Percentiles rank a stretch among this genome's conserved stretches.
Conservation (phyloP, 805 yeast genomes). For the Wickerhamomyces bisporus region DNA sequence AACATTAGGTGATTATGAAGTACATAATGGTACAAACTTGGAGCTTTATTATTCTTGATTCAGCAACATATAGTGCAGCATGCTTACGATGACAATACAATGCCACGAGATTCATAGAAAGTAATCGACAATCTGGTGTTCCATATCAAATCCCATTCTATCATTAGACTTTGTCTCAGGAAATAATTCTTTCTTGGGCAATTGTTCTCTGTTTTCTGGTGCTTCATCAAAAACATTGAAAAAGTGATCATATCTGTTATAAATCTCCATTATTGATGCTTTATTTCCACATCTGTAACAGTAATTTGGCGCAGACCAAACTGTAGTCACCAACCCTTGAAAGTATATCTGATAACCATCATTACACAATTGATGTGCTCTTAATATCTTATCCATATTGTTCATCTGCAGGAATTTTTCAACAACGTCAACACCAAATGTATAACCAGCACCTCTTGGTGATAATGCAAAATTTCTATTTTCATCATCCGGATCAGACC, state of each 20-base stretch:
- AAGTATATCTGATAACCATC: slow-evolving; percentile 93
- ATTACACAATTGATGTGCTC: slow-evolving; percentile 96
- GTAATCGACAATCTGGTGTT: slow-evolving; percentile 44
- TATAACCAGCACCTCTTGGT: slow-evolving; percentile 97
- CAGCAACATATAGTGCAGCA: too few species aligned
- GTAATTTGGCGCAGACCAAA: slow-evolving; percentile 98
- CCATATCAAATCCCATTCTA: slow-evolving; percentile 10
- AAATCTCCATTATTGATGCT: slow-evolving; percentile 93
- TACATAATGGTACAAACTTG: slow-evolving; percentile 81
- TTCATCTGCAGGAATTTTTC: slow-evolving; percentile 79
- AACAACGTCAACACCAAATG: slow-evolving; percentile 89
- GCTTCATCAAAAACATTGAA: slow-evolving; percentile 97
- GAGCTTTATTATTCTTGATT: slow-evolving; percentile 65
- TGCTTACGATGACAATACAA: too few species aligned
- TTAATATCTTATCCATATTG: slow-evolving; percentile 68
- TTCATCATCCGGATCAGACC: slow-evolving; percentile 97
- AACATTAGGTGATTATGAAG: slow-evolving; percentile 88
- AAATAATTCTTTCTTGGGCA: slow-evolving; percentile 23
- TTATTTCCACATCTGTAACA: slow-evolving; percentile 96
- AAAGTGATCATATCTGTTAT: slow-evolving; percentile 56
- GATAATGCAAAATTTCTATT: slow-evolving; percentile 73
- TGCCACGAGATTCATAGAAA: slow-evolving; percentile 37
- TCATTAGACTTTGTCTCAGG: slow-evolving; percentile 12
- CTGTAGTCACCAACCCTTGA: slow-evolving; percentile 87
- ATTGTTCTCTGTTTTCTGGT: slow-evolving; percentile 72